Evolutionary conservation across 352 stramenopile genomes (phyloP).

Genomic region (Pythium plurisporium): DNA sequence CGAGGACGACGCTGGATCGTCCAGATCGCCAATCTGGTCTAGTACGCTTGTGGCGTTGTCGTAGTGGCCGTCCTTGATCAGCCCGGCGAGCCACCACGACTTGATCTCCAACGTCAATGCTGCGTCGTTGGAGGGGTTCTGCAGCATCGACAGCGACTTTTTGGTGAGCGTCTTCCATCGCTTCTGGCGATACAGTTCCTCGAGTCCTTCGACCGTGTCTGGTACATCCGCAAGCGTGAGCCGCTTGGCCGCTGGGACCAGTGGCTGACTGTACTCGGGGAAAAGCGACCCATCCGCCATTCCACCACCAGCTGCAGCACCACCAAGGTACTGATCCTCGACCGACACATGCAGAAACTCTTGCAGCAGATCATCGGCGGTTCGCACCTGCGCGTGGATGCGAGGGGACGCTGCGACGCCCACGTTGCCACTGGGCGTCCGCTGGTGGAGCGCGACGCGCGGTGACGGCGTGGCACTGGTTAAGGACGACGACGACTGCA

Average conservation of each 20-base stretch:
- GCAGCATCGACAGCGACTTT: constrained; percentile 69
- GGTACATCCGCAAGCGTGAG: constrained; percentile 56
- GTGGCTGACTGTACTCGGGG: constrained; percentile 4
- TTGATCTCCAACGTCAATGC: constrained; percentile 61
- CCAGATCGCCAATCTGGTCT: constrained; percentile 67
- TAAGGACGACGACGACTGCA: constrained; percentile 30
- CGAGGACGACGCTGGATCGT: constrained; percentile 21
- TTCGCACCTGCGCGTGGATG: constrained; percentile 24
- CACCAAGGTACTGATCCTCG: constrained; percentile 28
- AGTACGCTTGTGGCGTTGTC: constrained; percentile 69
- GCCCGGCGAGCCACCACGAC: constrained; percentile 74
- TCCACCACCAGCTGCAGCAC: not conserved
- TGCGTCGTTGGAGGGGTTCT: constrained; percentile 44
- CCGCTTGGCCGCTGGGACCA: constrained; percentile 31
- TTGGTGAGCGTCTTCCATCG: constrained; percentile 72
- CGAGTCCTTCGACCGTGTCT: constrained; percentile 46
- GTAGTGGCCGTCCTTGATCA: constrained; percentile 77
- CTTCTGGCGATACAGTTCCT: constrained; percentile 59
- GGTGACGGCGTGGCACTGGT: constrained; percentile 5
- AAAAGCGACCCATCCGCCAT: constrained; percentile 4
- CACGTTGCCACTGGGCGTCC: constrained; percentile 17
- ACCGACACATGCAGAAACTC: constrained; percentile 55
- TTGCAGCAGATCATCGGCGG: constrained; percentile 53
- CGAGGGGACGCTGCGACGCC: constrained; percentile 20
- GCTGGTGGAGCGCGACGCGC: constrained; percentile 3